Evolutionary conservation across 306 rosid genomes (phyloP).

Genomic region (Castanea mollissima): DNA sequence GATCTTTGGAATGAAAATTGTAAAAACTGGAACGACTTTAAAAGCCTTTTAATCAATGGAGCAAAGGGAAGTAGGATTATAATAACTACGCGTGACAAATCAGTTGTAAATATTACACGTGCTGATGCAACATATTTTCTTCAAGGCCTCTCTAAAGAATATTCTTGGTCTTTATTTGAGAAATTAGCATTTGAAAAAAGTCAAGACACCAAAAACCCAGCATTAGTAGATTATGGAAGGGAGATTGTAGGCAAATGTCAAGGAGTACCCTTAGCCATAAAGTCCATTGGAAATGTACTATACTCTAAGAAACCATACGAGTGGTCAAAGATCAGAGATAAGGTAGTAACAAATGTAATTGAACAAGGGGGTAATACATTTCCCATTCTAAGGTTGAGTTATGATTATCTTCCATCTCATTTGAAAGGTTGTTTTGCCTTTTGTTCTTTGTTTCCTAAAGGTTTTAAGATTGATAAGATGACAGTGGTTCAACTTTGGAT

Average conservation of each 20-base stretch:
- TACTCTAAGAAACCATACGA: constrained; percentile 21
- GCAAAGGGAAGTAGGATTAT: constrained; percentile 32
- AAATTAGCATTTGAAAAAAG: constrained; percentile 20
- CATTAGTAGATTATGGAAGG: constrained; percentile 15
- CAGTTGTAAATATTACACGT: constrained; percentile 3
- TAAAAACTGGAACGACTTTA: constrained; percentile 19
- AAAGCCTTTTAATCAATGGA: constrained; percentile 22
- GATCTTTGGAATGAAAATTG: constrained; percentile 39
- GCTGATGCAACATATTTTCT: constrained; percentile 1
- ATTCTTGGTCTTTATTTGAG: constrained; percentile 27
- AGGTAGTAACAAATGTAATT: constrained; percentile 18
- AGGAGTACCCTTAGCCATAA: constrained; percentile 28
- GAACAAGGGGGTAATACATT: constrained; percentile 27
- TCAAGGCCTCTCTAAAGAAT: constrained; percentile 11
- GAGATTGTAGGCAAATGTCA: constrained; percentile 27
- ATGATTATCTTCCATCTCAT: constrained; percentile 29
- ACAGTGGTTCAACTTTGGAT: constrained; percentile 32
- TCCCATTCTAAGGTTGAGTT: constrained; percentile 27
- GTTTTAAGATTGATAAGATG: constrained; percentile 12
- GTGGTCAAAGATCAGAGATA: constrained; percentile 35
- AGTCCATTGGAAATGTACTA: constrained; percentile 31
- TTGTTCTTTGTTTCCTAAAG: constrained; percentile 43
- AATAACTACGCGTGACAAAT: constrained; percentile 31
- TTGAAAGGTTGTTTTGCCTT: constrained; percentile 37
- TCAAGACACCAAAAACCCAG: constrained; percentile 1